Evolutionary conservation across 805 yeast species (phyloP).

Genomic region (Candida sphagnicola): DNA sequence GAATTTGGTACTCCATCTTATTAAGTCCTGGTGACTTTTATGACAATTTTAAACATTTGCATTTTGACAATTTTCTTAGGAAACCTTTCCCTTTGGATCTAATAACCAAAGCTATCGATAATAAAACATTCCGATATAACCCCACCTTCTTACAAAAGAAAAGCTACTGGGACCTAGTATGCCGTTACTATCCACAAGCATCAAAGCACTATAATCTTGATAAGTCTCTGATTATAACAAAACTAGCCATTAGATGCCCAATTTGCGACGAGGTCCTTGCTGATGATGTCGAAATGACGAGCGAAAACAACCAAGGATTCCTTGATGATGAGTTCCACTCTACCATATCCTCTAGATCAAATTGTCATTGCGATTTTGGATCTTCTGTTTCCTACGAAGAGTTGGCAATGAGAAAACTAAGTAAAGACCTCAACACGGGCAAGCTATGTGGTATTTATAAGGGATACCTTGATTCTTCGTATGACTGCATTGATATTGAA

Average conservation of each 20-base stretch:
- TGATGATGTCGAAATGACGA: slow-evolving; percentile 9
- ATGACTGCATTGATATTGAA: neutral
- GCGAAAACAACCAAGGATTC: slow-evolving; percentile 10
- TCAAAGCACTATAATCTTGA: slow-evolving; percentile 4
- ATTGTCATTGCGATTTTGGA: slow-evolving; percentile 9
- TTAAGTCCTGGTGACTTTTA: slow-evolving; percentile 14
- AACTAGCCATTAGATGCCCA: slow-evolving; percentile 12
- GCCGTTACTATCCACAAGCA: slow-evolving; percentile 1
- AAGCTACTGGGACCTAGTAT: slow-evolving; percentile 8
- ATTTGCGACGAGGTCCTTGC: slow-evolving; percentile 9
- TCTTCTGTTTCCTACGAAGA: slow-evolving; percentile 11
- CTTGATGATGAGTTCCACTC: slow-evolving; percentile 10
- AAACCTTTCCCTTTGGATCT: slow-evolving; percentile 14
- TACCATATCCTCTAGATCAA: neutral
- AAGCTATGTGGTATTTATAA: slow-evolving; percentile 2
- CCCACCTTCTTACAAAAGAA: slow-evolving; percentile 7
- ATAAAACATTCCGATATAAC: slow-evolving; percentile 9
- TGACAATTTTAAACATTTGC: slow-evolving; percentile 12
- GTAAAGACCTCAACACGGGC: slow-evolving; percentile 8
- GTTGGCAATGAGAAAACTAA: slow-evolving; percentile 13
- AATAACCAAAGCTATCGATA: slow-evolving; percentile 9
- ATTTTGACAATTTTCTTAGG: slow-evolving; percentile 11
- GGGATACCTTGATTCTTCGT: neutral
- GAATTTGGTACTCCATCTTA: slow-evolving; percentile 18
- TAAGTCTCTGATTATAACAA: neutral